Evolutionary conservation across 441 rosid species (phyloP).

Genomic region (Adansonia grandidieri): DNA sequence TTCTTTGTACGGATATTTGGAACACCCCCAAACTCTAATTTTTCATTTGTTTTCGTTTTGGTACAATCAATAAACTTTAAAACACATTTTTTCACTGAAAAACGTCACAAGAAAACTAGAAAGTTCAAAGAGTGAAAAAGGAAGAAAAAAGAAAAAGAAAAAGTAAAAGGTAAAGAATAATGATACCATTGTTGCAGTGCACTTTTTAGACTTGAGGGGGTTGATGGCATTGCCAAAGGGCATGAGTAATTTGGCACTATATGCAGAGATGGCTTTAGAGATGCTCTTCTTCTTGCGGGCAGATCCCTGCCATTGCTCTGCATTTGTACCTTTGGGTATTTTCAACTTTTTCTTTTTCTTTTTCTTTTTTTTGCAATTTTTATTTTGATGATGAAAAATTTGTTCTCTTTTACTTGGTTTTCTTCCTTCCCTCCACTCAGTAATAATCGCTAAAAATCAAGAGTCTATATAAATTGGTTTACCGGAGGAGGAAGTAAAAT

Average conservation of each 20-base stretch:
- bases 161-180: background rate
- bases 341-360: background rate
- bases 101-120: conserved; percentile 1
- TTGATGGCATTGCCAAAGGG: background rate
- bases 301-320: background rate
- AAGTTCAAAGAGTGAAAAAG: background rate
- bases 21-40: too few species aligned
- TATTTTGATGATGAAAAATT: background rate
- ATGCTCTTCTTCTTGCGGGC: background rate
- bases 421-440: background rate
- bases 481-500: background rate
- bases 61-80: too few species aligned
- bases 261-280: conserved; percentile 10
- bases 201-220: background rate
- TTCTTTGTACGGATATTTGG: too few species aligned
- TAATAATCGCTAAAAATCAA: background rate
- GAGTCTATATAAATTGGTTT: background rate
- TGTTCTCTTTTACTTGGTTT: background rate
- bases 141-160: background rate
- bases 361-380: too few species aligned
- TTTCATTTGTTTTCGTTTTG: too few species aligned
- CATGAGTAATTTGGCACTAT: background rate
- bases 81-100: background rate
- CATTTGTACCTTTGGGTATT: background rate
- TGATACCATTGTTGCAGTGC: background rate